Evolutionary conservation across 768 basidiomycete species (phyloP).

Genomic region (Phylloporus arenicola): DNA sequence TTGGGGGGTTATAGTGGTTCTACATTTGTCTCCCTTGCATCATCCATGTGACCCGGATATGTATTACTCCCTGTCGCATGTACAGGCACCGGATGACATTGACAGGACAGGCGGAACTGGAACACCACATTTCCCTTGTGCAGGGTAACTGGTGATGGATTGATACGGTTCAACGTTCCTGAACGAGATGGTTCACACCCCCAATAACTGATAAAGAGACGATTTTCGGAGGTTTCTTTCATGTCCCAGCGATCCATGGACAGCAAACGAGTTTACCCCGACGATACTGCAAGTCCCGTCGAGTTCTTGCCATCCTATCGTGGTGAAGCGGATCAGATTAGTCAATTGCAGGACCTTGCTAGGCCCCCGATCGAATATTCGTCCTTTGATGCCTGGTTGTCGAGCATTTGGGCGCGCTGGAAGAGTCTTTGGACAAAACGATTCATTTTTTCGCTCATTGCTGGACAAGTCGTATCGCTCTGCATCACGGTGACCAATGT

Average conservation of each 20-base stretch:
- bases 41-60: neutral
- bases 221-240: neutral
- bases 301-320: neutral
- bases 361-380: constrained; percentile 65
- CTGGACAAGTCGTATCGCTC: constrained; percentile 78
- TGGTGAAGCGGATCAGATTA: neutral
- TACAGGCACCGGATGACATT: too few species aligned
- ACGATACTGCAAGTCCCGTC: constrained; percentile 7
- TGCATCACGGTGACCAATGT: constrained; percentile 90
- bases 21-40: neutral
- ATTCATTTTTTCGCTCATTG: constrained; percentile 63
- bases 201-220: constrained; percentile 9
- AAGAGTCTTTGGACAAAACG: constrained; percentile 73
- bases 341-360: neutral
- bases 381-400: constrained; percentile 48
- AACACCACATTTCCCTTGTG: constrained; percentile 7
- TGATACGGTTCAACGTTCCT: constrained; percentile 4
- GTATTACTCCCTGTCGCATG: too few species aligned
- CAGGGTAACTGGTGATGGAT: neutral
- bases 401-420: constrained; percentile 56
- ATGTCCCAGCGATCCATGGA: constrained; percentile 21
- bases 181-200: neutral
- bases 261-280: constrained; percentile 17
- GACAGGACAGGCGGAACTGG: constrained; percentile 2
- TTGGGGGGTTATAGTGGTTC: neutral